Evolutionary conservation across 768 basidiomycete species (phyloP), one percentile per base, ranked within the genome.

Genomic region (Trametes coccinea): DNA sequence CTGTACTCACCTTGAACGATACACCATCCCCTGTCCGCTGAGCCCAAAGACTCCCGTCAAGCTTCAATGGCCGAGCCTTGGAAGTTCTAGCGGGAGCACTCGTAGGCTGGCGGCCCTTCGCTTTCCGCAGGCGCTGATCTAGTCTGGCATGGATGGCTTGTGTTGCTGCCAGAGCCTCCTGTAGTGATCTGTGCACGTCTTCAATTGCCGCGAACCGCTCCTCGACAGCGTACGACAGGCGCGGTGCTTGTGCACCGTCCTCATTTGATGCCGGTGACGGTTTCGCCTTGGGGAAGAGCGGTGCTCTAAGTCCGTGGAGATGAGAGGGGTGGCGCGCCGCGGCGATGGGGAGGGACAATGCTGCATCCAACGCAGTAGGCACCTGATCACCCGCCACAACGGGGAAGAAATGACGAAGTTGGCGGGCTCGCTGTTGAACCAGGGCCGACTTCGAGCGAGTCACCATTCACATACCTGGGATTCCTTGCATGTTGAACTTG

Each of bases 271-370:
- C 11, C 14, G 37, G 30, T 17, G 37, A 13, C 4, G 49, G 31
- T 1, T 39, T n/a, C 2, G 46, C 22, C 27, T 30, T 45, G n/a
- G 63, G 45, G 45, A 65, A 67, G 46, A 67, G 62, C 43, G 64
- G 59, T 0, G 49, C 43, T n/a, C 34, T 17, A 27, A 67, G 62
- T 7, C 61, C 39, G 14, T 53, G 64, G 5, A 68, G 40, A 29
- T 63, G 47, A 13, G 57, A 53, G 29, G 79, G 81, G 58, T 82
- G 80, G 57, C 78, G 79, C 0, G 82, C 81, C 13, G 81, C 82
- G 30, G 80, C 78, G 29, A 80, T 70, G 2, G 80, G 81, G 2
- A 70, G 52, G 7, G 69, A 61, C 16, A 50, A 57, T 4, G 61
- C 11, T 9, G 63, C 27, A 34, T 54, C 46, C 13, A 40, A 41